Evolutionary conservation across 768 basidiomycete species (phyloP).

Genomic region (Pisolithus tinctorius): DNA sequence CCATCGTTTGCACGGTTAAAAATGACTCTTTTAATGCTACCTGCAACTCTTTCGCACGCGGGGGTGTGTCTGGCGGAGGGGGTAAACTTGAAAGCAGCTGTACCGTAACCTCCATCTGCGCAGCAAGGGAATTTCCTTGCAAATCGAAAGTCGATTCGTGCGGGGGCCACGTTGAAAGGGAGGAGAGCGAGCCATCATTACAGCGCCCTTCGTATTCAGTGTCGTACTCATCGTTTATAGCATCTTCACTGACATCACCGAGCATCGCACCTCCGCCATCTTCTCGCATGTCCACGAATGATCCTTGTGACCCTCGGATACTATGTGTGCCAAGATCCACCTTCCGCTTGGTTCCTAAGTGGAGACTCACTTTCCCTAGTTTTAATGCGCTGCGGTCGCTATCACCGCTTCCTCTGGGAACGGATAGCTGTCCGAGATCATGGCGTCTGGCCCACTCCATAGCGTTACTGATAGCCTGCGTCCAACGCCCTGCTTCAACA

Average conservation of each 20-base stretch:
- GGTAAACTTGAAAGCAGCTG: slow-evolving; percentile 53
- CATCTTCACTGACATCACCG: slow-evolving; percentile 10
- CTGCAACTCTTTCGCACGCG: slow-evolving; percentile 28
- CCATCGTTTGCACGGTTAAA: slow-evolving; percentile 44
- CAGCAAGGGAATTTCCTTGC: slow-evolving; percentile 58
- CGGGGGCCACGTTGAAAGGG: slow-evolving; percentile 45
- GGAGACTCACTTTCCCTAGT: slow-evolving; percentile 25
- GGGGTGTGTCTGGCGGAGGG: slow-evolving; percentile 23
- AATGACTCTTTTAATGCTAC: slow-evolving; percentile 59
- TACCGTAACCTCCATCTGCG: slow-evolving; percentile 73
- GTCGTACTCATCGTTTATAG: slow-evolving; percentile 21
- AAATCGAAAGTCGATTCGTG: slow-evolving; percentile 54
- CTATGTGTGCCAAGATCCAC: slow-evolving; percentile 20
- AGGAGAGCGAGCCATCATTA: slow-evolving; percentile 41
- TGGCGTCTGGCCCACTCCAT: slow-evolving; percentile 61
- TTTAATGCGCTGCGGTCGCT: slow-evolving; percentile 39
- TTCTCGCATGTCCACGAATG: slow-evolving; percentile 17
- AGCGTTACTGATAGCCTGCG: slow-evolving; percentile 58
- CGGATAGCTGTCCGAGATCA: slow-evolving; percentile 25
- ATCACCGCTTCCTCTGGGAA: slow-evolving; percentile 37
- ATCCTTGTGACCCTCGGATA: slow-evolving; percentile 18
- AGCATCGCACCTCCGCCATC: slow-evolving; percentile 8
- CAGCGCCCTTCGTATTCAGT: slow-evolving; percentile 25
- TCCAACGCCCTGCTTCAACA: slow-evolving; percentile 86
- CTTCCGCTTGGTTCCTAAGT: slow-evolving; percentile 17